These are phyloP conservation scores for Citrus inodora DNA, from an alignment of 345 rosid genomes.

Conservation along the genomic window DNA sequence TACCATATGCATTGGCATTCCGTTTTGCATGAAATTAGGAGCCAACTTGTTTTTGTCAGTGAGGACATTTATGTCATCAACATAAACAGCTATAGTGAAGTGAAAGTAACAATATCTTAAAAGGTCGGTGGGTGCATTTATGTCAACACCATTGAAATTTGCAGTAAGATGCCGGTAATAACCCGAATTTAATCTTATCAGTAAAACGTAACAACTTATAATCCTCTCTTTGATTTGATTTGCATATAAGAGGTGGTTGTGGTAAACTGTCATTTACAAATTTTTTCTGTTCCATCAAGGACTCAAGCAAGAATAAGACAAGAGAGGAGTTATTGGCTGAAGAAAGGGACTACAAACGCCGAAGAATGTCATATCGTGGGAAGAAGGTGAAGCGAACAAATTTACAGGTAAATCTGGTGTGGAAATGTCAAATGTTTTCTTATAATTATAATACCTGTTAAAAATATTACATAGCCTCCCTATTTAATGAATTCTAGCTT, in stretches of 20 bases:
- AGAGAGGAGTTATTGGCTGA: conserved; percentile 88
- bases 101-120: background rate
- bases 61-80: background rate
- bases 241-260: background rate
- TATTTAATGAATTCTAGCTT: background rate
- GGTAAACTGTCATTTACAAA: background rate
- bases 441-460: background rate
- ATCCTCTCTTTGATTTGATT: background rate
- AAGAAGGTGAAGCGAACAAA: conserved; percentile 83
- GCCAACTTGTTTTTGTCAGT: background rate
- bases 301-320: conserved; percentile 57
- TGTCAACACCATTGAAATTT: background rate
- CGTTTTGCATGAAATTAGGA: background rate
- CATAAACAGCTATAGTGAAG: background rate
- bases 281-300: conserved; percentile 36
- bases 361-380: conserved; percentile 96
- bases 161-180: background rate
- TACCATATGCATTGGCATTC: background rate
- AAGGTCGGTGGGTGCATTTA: too few species aligned
- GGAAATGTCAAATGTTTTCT: background rate
- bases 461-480: background rate
- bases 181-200: background rate
- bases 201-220: background rate
- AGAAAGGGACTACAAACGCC: conserved; percentile 96
- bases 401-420: conserved; percentile 44